Evolutionary conservation across 139 green algal species (phyloP), one percentile per base, ranked within the genome.

Genomic region (Raphidocelis subcapitata): DNA sequence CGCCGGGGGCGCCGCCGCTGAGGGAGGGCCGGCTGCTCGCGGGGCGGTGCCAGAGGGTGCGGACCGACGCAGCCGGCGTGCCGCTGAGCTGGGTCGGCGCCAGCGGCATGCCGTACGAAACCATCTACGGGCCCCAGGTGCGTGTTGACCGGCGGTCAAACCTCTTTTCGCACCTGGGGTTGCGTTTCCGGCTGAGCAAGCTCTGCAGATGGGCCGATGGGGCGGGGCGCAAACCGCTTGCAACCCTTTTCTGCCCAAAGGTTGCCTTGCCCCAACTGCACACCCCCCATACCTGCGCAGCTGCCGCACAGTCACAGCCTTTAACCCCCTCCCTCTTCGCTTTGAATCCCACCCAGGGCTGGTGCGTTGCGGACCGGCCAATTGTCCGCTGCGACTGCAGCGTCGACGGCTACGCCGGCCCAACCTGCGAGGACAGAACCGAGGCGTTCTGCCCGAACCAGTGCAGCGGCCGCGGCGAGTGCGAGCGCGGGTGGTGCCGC

Each of bases 401-500:
- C 16, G 31, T 70, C 46, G 85, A 90, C 54, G 85, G 86, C 16
- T 41, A 81, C 23, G 61, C 41, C 1, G 85, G 87, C 10, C n/a
- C 51, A 31, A 62, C 55, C 24, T 92, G 85, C 56, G 78, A 92
- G 18, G 47, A 75, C 2, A n/a, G 62, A 0, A 62, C 81, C 21
- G 87, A 92, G 51, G 31, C 37, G 2, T 85, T 87, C 29, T 92
- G 87, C 74, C 61, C 78, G 5, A 87, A 87, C 57, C 84, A 88
- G 51, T 92, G 87, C 79, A 79, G 62, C 29, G 86, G 81, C 0
- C 81, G 83, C 28, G 86, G 86, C 16, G 28, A 59, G 20, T 91
- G 86, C 57, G 33, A 72, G 55, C 62, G 81, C 14, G 87, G 87
- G 18, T 92, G 87, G 59, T 92, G 87, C 77, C 79, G 74, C 26